Evolutionary conservation across 768 basidiomycete species (phyloP), one percentile per base, ranked within the genome.

Genomic region (Tylopilus sp.): DNA sequence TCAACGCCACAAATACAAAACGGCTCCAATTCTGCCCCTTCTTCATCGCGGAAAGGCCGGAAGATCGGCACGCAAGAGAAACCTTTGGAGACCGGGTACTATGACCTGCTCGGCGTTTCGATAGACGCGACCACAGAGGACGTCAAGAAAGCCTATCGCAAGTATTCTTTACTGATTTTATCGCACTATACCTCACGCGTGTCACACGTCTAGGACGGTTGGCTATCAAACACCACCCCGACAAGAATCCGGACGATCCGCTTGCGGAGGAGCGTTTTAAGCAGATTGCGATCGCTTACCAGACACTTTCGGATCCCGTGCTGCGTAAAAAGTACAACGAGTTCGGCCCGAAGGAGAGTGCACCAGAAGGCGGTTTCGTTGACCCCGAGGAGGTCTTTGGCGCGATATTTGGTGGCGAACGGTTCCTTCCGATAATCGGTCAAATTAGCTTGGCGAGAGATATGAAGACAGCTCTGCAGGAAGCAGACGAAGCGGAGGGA

Each of bases 391-490:
- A 86, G 59, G 82, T 86, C 13, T 86, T 86, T 61, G 82, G 88
- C 6, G 86, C 86, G 12, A 89, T 96, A 55, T 96, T 96, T 58
- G 93, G 93, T 40, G 92, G 92, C 3, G 91, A 93, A 47, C 74
- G 85, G 28, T 95, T 95, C 70, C 72, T 84, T 40, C 85, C 90
- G 3, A 90, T 95, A 64, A 94, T 96, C 64, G 93, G 93, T 9
- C 78, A 86, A 40, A 93, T 95, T 60, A 89, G 89, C 55, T 73
- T 96, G 49, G 93, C 90, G 28, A 78, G 81, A 61, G 93, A 96
- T 63, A 94, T 96, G 93, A 96, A 96, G 75, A 79, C 86, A 3
- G 93, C 91, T 5, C 70, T 95, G 64, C 92, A 95, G 63, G 92
- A 94, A 65, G 91, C 84, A 0, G 88, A 87, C 33, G 89, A 89